Evolutionary conservation across 768 basidiomycete genomes (phyloP), one percentile per base, ranked within the genome.

Genomic region (Tricholoma flavovirens): DNA sequence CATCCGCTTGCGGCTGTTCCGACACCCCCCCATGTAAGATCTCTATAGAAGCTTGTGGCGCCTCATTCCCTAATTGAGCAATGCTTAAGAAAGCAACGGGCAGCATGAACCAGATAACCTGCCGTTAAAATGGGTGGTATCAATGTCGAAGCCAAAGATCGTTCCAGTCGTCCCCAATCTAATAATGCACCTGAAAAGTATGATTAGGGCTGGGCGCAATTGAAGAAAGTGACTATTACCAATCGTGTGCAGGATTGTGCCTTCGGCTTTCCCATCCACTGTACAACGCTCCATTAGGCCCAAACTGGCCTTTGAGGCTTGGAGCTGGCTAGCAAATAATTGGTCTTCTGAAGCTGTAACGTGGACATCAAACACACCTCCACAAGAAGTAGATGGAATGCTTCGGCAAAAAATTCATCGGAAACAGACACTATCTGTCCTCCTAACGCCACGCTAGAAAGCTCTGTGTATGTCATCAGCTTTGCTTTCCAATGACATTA

Each of bases 321-420:
- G 79, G 82, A 21, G 95, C 84, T 6, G 95, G 89, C 94, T 97
- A 58, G 40, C 17, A 11, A 22, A 21, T 38, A 50, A 56, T 60
- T 48, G 59, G 24, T 42, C n/a, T 46, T 33, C 21, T 54, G 33
- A 53, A 29, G 26, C 4, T 45, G 19, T 33, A 7, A 54, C 38
- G 33, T 38, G 35, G 26, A 53, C 35, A 49, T 29, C 29, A 43
- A 38, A 66, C 81, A 63, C 59, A 92, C 95, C 73, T 87, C 85
- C 42, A 90, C 87, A 49, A 89, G 79, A 53, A 99, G 77, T 22
- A 99, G 76, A 73, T 96, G 85, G 59, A 72, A 80, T 0, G 90
- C 93, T 62, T 87, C 83, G 9, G 92, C 93, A 65, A 99, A 99
- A 77, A 98, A 99, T 60, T 99, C 93, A 69, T 99, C 97, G 2